Percentiles rank a stretch among this genome's conserved stretches.
Conservation (phyloP, 2,329 filamentous ascomycete species). For the Chaetomium olivaceum region DNA sequence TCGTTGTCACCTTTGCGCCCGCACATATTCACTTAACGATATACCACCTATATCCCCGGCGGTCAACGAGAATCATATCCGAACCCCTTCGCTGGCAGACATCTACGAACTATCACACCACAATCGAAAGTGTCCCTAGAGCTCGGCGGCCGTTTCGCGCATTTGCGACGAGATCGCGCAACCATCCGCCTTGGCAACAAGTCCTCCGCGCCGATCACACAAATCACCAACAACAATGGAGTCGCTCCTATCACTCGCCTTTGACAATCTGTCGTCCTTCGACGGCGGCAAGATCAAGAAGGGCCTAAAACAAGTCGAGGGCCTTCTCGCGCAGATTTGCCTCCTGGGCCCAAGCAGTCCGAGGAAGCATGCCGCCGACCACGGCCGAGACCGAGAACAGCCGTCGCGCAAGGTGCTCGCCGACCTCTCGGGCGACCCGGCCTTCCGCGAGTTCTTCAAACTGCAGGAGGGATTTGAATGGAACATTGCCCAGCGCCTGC, state of each 20-base stretch:
- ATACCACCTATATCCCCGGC: too few relatives aligned
- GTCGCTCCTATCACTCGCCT: slow-evolving; percentile 84
- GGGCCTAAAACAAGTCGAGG: slow-evolving; percentile 90
- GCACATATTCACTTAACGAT: background rate
- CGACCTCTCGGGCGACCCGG: slow-evolving; percentile 76
- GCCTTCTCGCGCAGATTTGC: slow-evolving; percentile 90
- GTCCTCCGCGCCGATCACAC: background rate
- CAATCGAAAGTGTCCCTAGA: background rate
- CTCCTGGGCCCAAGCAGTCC: slow-evolving; percentile 55
- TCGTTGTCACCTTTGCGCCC: slow-evolving; percentile 13
- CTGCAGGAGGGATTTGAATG: slow-evolving; percentile 96
- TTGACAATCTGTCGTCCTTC: slow-evolving; percentile 94
- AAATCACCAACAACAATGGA: slow-evolving; percentile 64
- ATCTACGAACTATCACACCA: background rate
- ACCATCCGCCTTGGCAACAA: background rate
- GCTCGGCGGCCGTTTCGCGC: slow-evolving; percentile 2
- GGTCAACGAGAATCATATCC: background rate
- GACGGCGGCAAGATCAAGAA: slow-evolving; percentile 89
- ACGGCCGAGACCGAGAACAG: slow-evolving; percentile 18
- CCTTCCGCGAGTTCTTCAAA: slow-evolving; percentile 94
- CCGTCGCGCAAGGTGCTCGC: slow-evolving; percentile 62
- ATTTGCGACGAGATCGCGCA: background rate
- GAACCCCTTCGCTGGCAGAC: background rate
- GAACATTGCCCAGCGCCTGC: slow-evolving; percentile 87
- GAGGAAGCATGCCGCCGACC: slow-evolving; percentile 36